Base-by-base conservation (phyloP, 306 rosid genomes). In the Vigna unguiculata region DNA sequence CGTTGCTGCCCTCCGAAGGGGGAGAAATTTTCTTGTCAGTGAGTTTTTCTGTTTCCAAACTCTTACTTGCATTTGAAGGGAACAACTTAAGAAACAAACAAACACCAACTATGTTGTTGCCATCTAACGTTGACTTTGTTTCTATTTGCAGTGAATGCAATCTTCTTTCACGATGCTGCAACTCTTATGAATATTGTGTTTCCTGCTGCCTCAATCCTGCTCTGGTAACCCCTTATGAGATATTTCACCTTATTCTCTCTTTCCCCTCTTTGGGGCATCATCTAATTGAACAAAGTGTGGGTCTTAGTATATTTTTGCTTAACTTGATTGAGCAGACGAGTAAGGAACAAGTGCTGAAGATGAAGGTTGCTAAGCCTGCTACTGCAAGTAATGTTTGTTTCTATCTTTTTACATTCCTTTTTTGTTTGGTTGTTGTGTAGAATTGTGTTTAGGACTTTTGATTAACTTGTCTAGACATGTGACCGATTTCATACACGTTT, bases 101-200 rank as follows among this genome's bases (percentile, higher is more conserved):
- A 43, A 14, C 40, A 57, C 30, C 8, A 54, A 43, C 24, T 19
- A 32, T 30, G 30, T 5, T 7, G 41, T 58, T 43, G 64, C 12
- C 11, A 58, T 67, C 79, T 73, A 17, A 64, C 2, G 30, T 15
- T 45, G 21, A 19, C 4, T 34, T 59, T 75, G 36, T 49, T 62
- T 32, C 52, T 70, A 15, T 24, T 60, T 82, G 71, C 93, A 94
- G 98, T 43, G 98, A 96, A 67, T 94, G 98, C 87, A 90, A 87
- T 70, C 82, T 79, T 88, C 84, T 84, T 79, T 92, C 93, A 36
- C 93, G 84, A 40, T 94, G 98, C 82, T 92, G 98, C 76, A 88
- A 88, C 79, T 92, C 98, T 52, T 94, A 92, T 10, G 98, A 94
- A 75, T 92, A 85, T 48, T 94, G 98, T 78, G 97, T 94, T 89